Conservation (phyloP, 2,329 filamentous ascomycete genomes). For the Claviceps africana region DNA sequence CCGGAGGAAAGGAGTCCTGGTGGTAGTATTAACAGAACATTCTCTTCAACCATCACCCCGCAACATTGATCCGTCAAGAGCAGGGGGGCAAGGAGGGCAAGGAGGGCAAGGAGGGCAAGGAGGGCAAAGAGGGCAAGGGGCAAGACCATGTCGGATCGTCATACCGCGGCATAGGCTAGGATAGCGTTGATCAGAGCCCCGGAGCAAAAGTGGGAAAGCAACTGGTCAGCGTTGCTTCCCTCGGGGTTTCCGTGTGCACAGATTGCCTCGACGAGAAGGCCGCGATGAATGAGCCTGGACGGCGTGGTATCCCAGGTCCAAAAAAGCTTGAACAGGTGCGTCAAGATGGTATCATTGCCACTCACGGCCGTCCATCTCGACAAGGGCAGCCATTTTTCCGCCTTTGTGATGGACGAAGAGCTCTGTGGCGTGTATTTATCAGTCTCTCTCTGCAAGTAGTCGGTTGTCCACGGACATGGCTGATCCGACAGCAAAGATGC, state of each 20-base stretch:
- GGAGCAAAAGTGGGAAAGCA: slow-evolving; percentile 10
- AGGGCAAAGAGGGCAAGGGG: too few relatives aligned
- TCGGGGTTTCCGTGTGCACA: neutral
- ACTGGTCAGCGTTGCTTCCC: neutral
- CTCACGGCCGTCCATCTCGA: slow-evolving; percentile 11
- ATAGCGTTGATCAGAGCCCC: slow-evolving; percentile 12
- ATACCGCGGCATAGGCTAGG: slow-evolving; percentile 10
- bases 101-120: too few relatives aligned
- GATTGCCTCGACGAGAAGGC: slow-evolving; percentile 8
- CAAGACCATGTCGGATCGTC: too few relatives aligned
- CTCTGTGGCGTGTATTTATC: neutral
- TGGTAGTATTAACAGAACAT: too few relatives aligned
- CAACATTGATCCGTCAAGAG: too few relatives aligned
- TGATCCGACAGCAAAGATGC: neutral
- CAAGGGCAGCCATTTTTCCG: slow-evolving; percentile 4
- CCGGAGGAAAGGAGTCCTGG: neutral
- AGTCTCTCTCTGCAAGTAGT: too few relatives aligned
- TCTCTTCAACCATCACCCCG: too few relatives aligned
- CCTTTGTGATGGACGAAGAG: neutral
- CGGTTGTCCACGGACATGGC: neutral
- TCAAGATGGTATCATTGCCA: slow-evolving; percentile 8
- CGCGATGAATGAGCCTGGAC: slow-evolving; percentile 7
- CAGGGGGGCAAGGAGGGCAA: too few relatives aligned
- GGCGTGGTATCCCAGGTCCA: slow-evolving; percentile 14
- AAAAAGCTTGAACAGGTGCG: slow-evolving; percentile 9